Percentiles rank a stretch among this genome's conserved stretches.
Conservation (phyloP, 371 early-diverging fungal species). For the Lichtheimia ramosa region DNA sequence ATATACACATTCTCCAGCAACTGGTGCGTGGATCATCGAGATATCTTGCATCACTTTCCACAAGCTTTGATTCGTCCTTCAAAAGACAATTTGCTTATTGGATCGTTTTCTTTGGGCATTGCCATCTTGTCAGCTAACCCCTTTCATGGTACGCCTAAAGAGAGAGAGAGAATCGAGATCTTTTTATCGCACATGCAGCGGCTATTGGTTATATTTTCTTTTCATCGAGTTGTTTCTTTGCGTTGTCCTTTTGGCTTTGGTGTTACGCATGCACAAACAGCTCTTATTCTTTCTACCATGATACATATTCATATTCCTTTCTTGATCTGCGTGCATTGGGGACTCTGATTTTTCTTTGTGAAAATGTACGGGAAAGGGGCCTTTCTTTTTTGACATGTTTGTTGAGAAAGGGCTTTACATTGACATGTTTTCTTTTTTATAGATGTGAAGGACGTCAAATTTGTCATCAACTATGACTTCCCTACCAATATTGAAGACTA, state of each 20-base stretch:
- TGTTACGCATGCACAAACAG: constrained; percentile 4
- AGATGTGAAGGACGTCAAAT: constrained; percentile 94
- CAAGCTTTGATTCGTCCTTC: too few species aligned
- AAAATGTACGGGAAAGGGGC: constrained; percentile 10
- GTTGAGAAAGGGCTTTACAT: background rate
- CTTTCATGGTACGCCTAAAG: too few species aligned
- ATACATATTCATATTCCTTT: too few species aligned
- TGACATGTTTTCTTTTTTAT: constrained; percentile 15
- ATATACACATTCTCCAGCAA: too few species aligned
- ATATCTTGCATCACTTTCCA: too few species aligned
- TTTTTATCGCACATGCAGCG: too few species aligned
- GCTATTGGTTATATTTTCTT: background rate
- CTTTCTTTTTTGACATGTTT: background rate
- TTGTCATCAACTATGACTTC: constrained; percentile 97
- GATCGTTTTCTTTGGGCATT: too few species aligned
- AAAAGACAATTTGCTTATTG: too few species aligned
- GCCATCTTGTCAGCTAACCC: too few species aligned
- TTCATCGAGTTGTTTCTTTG: constrained; percentile 4
- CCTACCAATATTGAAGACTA: constrained; percentile 94
- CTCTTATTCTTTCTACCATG: constrained; percentile 7
- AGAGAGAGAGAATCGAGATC: too few species aligned
- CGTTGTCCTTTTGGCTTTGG: constrained; percentile 12
- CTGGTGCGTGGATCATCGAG: too few species aligned
- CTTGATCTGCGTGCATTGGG: constrained; percentile 15
- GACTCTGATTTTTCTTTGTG: constrained; percentile 8